These are phyloP conservation scores for Fragaria nilgerrensis DNA, from an alignment of 306 rosid species.

Conservation along the genomic window DNA sequence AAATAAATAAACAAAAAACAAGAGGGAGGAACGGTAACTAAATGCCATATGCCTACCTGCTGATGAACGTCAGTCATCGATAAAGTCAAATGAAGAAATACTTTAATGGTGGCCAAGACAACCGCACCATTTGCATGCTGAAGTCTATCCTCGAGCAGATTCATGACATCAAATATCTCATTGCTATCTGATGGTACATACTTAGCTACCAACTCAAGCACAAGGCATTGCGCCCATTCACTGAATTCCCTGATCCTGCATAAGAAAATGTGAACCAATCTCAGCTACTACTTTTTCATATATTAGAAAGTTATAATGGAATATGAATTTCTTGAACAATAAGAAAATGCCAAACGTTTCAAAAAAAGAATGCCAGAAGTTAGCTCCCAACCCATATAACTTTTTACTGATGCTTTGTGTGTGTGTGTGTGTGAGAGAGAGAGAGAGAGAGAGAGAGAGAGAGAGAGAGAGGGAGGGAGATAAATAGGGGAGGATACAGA, in stretches of 20 bases:
- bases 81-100: conserved; percentile 92
- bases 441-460: not conserved
- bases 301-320: not conserved
- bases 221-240: conserved; percentile 97
- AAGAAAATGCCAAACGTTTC: not conserved
- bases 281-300: conserved; percentile 17
- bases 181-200: conserved; percentile 78
- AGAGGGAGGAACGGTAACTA: not conserved
- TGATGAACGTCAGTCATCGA: conserved; percentile 99
- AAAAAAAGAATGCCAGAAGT: not conserved
- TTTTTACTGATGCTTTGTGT: not conserved
- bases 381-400: not conserved
- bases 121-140: conserved; percentile 99
- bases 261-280: conserved; percentile 20
- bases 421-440: too few species aligned
- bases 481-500: not conserved
- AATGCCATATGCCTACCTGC: conserved; percentile 57
- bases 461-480: not conserved
- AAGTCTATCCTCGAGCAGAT: conserved; percentile 98
- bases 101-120: conserved; percentile 90
- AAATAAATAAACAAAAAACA: too few species aligned
- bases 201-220: conserved; percentile 83
- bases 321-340: conserved; percentile 15
- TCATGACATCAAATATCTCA: conserved; percentile 97
- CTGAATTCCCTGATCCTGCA: conserved; percentile 91